Base-by-base conservation (phyloP, 768 basidiomycete genomes). In the Hortiboletus flavorubellus region DNA sequence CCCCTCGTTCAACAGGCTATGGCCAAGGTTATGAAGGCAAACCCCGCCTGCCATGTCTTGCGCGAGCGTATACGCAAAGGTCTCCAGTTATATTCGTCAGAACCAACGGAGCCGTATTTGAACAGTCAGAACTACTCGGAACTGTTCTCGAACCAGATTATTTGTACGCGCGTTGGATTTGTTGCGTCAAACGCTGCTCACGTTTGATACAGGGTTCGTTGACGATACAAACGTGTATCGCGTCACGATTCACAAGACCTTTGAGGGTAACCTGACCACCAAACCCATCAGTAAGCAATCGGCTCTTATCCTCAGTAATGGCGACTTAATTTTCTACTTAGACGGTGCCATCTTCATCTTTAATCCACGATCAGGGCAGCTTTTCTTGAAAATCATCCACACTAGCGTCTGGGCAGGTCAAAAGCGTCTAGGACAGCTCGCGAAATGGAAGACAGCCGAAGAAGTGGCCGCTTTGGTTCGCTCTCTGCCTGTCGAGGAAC, bases 331-430 rank as follows among this genome's bases (percentile, higher is more conserved):
- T 46, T 31, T 11, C 31, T 38, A 6, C 23, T 8, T 54, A 90
- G 89, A 96, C 67, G 93, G 93, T 29, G 93, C 93, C 8, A 97
- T 96, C 73, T 97, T 98, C 78, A 98, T 99, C 69, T 98, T 98
- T 81, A 98, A 98, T 75, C 97, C 97, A 61, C 89, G 97, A 49
- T 97, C 97, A 29, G 97, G 97, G 30, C 97, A 99, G 65, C 74
- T 98, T 35, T 98, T 98, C 86, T 73, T 99, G 72, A 99, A 99
- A 79, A 89, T 99, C 73, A 99, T 99, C 58, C 97, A 99, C 72
- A 99, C 97, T 3, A 98, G 95, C 66, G 97, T 98, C n/a, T 99
- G 97, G 97, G 97, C 97, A 53, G 97, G 97, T 67, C 97, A 99
- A 74, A 99, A 99, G 73, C 97, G 97, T 87, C 85, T 99, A 46